These are phyloP conservation scores for Zasmidium cellare DNA, from an alignment of 2,329 filamentous ascomycete genomes.

Conservation along the genomic window DNA sequence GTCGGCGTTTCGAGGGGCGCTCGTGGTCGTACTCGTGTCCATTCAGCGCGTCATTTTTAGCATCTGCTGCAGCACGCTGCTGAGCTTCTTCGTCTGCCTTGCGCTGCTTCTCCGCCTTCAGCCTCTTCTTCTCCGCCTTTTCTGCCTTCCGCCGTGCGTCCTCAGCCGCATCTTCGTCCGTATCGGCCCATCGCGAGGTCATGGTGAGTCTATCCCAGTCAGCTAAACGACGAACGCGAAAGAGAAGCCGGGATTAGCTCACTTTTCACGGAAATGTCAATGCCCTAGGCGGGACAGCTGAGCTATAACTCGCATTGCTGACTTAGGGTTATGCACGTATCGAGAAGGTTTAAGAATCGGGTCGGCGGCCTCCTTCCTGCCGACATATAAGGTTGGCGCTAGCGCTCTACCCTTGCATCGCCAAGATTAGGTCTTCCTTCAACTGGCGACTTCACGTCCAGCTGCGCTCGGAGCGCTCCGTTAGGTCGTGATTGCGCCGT, in stretches of 20 bases:
- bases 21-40: constrained; percentile 28
- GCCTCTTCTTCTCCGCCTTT: constrained; percentile 85
- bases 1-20: constrained; percentile 57
- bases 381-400: too few relatives aligned
- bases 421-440: too few relatives aligned
- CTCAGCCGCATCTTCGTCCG: constrained; percentile 75
- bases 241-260: background rate
- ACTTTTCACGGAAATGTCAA: background rate
- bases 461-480: too few relatives aligned
- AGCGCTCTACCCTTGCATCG: too few relatives aligned
- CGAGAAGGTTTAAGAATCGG: too few relatives aligned
- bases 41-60: constrained; percentile 16
- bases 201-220: constrained; percentile 14
- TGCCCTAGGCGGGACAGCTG: background rate
- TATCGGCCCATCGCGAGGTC: constrained; percentile 81
- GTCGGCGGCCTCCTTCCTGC: too few relatives aligned
- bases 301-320: too few relatives aligned
- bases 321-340: too few relatives aligned
- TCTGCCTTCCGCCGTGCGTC: constrained; percentile 73
- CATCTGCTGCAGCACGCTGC: constrained; percentile 35
- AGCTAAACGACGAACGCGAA: background rate
- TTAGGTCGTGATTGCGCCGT: background rate
- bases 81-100: constrained; percentile 57
- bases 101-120: constrained; percentile 79
- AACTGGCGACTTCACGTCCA: too few relatives aligned